Percentiles rank a stretch among this genome's conserved stretches.
Conservation (phyloP, 306 rosid species). For the Luffa aegyptiaca region DNA sequence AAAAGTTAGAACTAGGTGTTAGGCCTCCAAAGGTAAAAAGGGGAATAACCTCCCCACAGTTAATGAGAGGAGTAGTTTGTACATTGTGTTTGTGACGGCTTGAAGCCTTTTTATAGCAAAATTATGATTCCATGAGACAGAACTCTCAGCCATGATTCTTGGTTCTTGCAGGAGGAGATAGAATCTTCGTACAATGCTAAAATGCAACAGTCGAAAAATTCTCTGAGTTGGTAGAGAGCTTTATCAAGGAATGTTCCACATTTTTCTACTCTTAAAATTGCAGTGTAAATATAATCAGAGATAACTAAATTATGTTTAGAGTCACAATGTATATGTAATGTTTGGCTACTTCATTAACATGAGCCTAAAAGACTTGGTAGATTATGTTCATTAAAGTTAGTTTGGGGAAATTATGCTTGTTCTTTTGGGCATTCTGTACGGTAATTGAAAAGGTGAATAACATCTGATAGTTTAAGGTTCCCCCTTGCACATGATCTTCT, state of each 20-base stretch:
- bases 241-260: neutral
- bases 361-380: neutral
- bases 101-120: too few species aligned
- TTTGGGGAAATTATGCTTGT: neutral
- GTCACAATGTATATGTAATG: neutral
- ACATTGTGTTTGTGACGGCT: too few species aligned
- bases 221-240: constrained; percentile 35
- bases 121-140: neutral
- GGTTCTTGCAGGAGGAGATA: constrained; percentile 47
- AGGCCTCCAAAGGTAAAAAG: too few species aligned
- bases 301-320: neutral
- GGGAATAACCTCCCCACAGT: too few species aligned
- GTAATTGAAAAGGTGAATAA: neutral
- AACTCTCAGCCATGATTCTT: neutral
- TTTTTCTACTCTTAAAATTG: neutral
- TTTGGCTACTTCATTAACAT: neutral
- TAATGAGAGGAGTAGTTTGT: too few species aligned
- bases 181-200: constrained; percentile 39
- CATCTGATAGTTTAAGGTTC: neutral
- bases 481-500: neutral
- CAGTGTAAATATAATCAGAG: neutral
- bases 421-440: neutral
- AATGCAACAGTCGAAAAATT: constrained; percentile 52
- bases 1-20: too few species aligned
- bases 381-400: neutral